A percentile compares a stretch with the other conserved stretches of the same genome.
Conservation (phyloP, 768 basidiomycete species). For the Boletus eberwhitei region DNA sequence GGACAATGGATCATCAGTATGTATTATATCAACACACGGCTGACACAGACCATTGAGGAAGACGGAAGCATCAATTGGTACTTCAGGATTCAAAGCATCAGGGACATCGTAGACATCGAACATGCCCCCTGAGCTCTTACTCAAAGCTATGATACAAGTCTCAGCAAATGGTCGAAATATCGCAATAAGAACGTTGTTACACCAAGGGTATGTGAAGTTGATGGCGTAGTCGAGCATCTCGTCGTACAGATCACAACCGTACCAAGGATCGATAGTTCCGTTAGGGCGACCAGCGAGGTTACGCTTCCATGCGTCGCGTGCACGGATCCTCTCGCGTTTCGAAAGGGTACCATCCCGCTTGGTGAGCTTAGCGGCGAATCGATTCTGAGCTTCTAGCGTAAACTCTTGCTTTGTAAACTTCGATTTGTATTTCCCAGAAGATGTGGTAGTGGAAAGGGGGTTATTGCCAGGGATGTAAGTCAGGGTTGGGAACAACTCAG, state of each 20-base stretch:
- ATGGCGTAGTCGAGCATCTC: slow-evolving; percentile 69
- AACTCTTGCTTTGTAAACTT: slow-evolving; percentile 20
- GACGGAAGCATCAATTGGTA: slow-evolving; percentile 45
- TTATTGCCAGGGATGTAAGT: slow-evolving; percentile 15
- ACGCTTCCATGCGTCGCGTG: slow-evolving; percentile 38
- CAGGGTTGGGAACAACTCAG: slow-evolving; percentile 43
- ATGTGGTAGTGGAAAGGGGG: background rate
- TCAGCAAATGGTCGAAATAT: slow-evolving; percentile 3
- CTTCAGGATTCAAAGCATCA: slow-evolving; percentile 53
- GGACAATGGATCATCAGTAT: background rate
- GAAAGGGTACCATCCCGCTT: slow-evolving; percentile 20
- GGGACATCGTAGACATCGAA: slow-evolving; percentile 54
- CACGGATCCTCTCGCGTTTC: slow-evolving; percentile 26
- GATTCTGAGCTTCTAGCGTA: slow-evolving; percentile 18
- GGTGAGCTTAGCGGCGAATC: slow-evolving; percentile 21
- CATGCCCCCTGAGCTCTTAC: slow-evolving; percentile 26
- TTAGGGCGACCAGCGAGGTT: slow-evolving; percentile 47
- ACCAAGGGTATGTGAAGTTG: slow-evolving; percentile 68
- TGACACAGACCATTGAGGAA: slow-evolving; percentile 60
- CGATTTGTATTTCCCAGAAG: slow-evolving; percentile 14
- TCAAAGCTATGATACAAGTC: slow-evolving; percentile 13
- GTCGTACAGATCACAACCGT: slow-evolving; percentile 61
- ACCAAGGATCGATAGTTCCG: slow-evolving; percentile 59
- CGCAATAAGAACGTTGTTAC: slow-evolving; percentile 29
- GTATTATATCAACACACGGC: background rate